Evolutionary conservation across 177 flowering plant genomes (phyloP), one percentile per base, ranked within the genome.

Genomic region (Vitis hybrid): DNA sequence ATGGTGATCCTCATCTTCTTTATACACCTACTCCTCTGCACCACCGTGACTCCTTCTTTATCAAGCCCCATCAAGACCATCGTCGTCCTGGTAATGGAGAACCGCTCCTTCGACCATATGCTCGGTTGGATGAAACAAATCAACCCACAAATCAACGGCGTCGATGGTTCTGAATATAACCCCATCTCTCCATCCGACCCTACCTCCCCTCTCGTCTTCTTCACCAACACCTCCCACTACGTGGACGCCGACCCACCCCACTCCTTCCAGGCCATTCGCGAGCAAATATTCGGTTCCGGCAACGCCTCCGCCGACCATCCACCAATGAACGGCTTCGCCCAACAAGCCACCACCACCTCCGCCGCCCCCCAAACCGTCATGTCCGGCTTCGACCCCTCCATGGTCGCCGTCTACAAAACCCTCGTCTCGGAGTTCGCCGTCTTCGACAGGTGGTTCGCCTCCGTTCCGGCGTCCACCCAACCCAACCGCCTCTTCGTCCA

Each of bases 181-280:
- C 86, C 68, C 3, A 15, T 88, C 19, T 73, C 80, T 71, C 66
- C 87, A 19, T 63, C 86, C 11, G 84, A 89, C 71, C 84, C 89
- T 14, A 71, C 51, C 66, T 86, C 97, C 1, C 69, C 60, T 1
- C 76, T 40, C 8, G 48, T 86, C 68, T 78, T 63, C 82, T 87
- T 88, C 85, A 57, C 74, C 15, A 55, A 84, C 73, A 68, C 77
- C 17, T 69, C 98, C 2, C 80, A 81, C 19, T 88, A 67, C 79
- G 90, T 90, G 19, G 94, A 91, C 78, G 92, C 97, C 4, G 98
- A 93, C 54, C 98, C 98, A 0, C 94, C 92, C 9, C 97, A 92
- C 87, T 89, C 97, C 0, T 91, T 91, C 75, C 92, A 89, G 65
- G 96, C 98, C 56, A 91, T 93, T 17, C 78, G 86, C 1, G 90